Base-by-base conservation (phyloP, 2,329 filamentous ascomycete genomes). In the Paracamarosporium sp. region DNA sequence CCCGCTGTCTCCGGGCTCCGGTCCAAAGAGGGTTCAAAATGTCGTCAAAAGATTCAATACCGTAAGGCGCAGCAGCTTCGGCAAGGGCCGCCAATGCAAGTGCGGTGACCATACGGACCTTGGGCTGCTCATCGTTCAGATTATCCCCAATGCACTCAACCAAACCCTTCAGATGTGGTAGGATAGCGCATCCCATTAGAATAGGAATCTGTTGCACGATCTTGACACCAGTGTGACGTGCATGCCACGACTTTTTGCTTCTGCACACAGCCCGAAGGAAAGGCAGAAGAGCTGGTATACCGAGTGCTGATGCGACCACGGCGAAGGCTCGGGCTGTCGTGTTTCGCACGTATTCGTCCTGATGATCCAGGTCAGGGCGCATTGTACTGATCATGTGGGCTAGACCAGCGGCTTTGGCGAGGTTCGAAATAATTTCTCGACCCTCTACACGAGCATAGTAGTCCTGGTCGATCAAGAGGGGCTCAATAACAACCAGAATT, bases 301-400 rank as follows among this genome's bases (percentile, higher is more conserved):
- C 95, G 6, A 99, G 87, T 17, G 95, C 95, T 20, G 94, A 97
- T 2, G 95, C 95, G 35, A 99, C 95, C 6, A 99, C 95, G 25
- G 95, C 95, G 73, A 99, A 99, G 1, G 95, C 95, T 81, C 95
- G 86, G 53, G 95, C 95, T 1, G 95, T 99, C 1, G 95, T 99
- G 79, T 99, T 99, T 74, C 95, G 88, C 12, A 99, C 96, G 74
- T 99, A 99, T 76, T 99, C 95, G 70, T 99, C 95, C 25, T 96
- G 91, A 70, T 99, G 95, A 69, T 99, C 95, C 65, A 99, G 97
- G 85, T 99, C 95, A 0, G 95, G 96, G 71, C 95, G 86, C 95
- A 99, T 99, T 8, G 93, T 97, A 79, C 93, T 97, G 76, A 99
- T 99, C 95, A 99, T 99, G 67, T 96, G 95, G 17, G 95, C 95